Evolutionary conservation across 495 filamentous ascomycete species (phyloP), one percentile per base, ranked within the genome.

Genomic region (Hypoxylon trugodes): DNA sequence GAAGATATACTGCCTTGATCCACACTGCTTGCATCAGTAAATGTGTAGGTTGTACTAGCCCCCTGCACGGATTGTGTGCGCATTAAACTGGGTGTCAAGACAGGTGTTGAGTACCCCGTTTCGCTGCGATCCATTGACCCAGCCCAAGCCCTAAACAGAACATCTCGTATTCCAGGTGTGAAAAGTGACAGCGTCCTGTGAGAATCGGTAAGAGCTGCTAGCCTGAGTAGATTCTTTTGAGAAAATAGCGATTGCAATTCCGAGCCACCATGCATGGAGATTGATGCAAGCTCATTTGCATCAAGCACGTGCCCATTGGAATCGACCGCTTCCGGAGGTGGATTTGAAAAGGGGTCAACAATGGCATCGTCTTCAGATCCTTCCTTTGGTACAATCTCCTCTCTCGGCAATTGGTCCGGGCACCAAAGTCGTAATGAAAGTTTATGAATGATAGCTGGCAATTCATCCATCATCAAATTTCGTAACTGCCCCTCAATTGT

Each of bases 401-500:
- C 87, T 42, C 80, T 80, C 9, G 84, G 80, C 52, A 86, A 84
- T 73, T 93, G 90, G 66, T 98, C 94, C 0, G 92, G 90, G 45
- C 90, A 92, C 90, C 92, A 97, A 36, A 98, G 70, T 40, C 90
- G 86, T 57, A 97, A 81, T 0, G 95, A 98, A 35, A 98, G 80
- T 54, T 92, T 87, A 71, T 98, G 95, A 37, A 98, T 95, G 32
- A 97, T 97, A 6, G 93, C 92, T 4, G 95, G 95, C 10, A 98
- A 79, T 73, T 98, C 95, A 59, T 98, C 95, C 92, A 98, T 97
- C 73, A 98, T 92, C 67, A 98, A 71, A 42, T 91, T 89, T 35
- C 95, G 85, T 28, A 98, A 78, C 72, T 98, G 95, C n/a, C 82
- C 88, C 76, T 98, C 95, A 68, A 98, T 98, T 54, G 94, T 96